Percentiles rank a stretch among this genome's conserved stretches.
Evolutionary conservation across 139 green algal species (phyloP).

Genomic region (Chlamydomonas incerta): DNA sequence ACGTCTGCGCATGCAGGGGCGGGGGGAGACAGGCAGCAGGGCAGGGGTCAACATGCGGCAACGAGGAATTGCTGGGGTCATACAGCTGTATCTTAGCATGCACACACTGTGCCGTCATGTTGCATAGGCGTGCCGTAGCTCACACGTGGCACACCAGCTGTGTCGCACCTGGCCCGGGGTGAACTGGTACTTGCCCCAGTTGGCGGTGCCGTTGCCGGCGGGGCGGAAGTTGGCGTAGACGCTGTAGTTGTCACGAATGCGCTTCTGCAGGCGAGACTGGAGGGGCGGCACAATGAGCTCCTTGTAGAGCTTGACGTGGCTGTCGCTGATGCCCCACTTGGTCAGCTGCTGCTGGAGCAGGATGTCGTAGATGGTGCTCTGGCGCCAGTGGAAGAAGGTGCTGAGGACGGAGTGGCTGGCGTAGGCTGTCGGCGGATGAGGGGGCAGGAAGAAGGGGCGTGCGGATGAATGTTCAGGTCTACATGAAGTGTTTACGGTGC

Average conservation of each 20-base stretch:
- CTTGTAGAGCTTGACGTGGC: neutral
- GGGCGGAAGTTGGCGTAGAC: constrained; percentile 1
- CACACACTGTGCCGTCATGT: too few species aligned
- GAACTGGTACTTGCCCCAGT: constrained; percentile 18
- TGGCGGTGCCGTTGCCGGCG: neutral
- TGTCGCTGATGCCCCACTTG: neutral
- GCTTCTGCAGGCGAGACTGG: neutral
- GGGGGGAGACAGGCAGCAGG: neutral
- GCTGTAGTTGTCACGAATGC: neutral
- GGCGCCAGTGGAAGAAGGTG: constrained; percentile 9
- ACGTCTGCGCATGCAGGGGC: neutral
- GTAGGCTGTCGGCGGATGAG: neutral
- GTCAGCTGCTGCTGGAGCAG: neutral
- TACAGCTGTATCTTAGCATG: too few species aligned
- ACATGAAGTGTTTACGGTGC: too few species aligned
- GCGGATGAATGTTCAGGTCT: neutral
- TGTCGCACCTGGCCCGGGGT: constrained; percentile 1
- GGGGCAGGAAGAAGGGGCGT: neutral
- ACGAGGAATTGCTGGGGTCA: too few species aligned
- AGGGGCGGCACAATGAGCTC: neutral
- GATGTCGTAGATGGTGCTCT: neutral
- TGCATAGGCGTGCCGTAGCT: too few species aligned
- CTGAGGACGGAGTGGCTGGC: constrained; percentile 3
- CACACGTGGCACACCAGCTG: neutral
- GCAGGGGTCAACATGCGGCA: neutral